phyloP scores from a whole-genome alignment of 768 basidiomycete species.

The Paxillus rubicundulus region DNA sequence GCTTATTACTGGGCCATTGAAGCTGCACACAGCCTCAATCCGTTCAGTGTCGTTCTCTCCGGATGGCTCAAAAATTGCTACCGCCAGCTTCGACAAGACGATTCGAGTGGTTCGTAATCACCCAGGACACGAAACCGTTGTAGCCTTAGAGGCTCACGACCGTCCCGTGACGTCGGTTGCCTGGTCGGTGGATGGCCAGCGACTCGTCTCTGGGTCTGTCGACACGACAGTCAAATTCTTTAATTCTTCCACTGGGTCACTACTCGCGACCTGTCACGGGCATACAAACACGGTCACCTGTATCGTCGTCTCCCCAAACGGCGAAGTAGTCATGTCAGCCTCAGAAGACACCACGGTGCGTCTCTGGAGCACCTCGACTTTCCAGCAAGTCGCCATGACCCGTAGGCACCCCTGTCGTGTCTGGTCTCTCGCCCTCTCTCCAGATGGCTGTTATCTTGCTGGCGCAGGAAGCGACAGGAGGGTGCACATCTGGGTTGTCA shows the following conservation, averaged over 20 bases:
- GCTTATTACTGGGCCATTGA: too few relatives aligned
- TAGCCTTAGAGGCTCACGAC: neutral
- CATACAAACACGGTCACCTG: neutral
- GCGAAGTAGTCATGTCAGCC: neutral
- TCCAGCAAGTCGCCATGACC: neutral
- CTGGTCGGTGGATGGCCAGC: neutral
- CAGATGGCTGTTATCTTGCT: neutral
- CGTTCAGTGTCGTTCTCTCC: too few relatives aligned
- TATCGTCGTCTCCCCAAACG: neutral
- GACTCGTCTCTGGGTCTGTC: neutral
- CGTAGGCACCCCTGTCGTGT: neutral
- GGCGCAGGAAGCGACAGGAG: neutral
- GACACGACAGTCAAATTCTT: neutral
- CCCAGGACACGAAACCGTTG: too few relatives aligned
- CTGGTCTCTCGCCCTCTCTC: neutral
- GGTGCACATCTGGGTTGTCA: neutral
- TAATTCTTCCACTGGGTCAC: conserved; percentile 1
- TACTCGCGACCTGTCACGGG: neutral
- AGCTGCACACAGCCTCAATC: too few relatives aligned
- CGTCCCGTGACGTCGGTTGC: neutral
- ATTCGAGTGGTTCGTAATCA: too few relatives aligned
- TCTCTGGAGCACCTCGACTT: conserved; percentile 1
- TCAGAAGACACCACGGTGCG: neutral
- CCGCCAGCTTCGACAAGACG: too few relatives aligned
- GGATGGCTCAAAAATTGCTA: too few relatives aligned